These are phyloP conservation scores for Paramecium tetraurelia DNA, from an alignment of 73 alveolate genomes.

Conservation along the genomic window DNA sequence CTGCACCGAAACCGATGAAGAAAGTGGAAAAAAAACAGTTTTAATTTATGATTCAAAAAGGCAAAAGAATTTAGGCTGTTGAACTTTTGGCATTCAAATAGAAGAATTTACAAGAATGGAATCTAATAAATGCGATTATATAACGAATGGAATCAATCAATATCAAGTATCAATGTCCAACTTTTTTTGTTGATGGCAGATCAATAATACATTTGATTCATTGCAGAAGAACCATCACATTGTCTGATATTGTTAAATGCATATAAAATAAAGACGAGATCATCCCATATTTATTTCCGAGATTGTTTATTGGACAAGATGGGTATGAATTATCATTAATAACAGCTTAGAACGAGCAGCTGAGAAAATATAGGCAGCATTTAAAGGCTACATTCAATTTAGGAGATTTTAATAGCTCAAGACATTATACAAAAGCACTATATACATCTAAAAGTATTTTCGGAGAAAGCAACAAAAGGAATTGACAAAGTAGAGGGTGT, in stretches of 20 bases:
- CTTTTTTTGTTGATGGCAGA: conserved; percentile 37
- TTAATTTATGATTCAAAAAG: conserved; percentile 11
- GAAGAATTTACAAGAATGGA: not conserved
- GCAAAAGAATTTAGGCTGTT: not conserved
- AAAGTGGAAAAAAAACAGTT: not conserved
- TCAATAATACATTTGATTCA: not conserved
- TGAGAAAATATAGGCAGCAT: not conserved
- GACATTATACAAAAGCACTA: not conserved
- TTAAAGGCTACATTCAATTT: not conserved
- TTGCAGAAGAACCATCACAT: not conserved
- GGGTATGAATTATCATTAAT: conserved; percentile 3
- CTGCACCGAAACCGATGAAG: not conserved
- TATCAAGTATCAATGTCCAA: not conserved
- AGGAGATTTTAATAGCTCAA: not conserved
- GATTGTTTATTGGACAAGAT: conserved; percentile 1
- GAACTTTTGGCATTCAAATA: not conserved
- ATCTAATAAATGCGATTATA: not conserved
- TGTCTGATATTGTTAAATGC: not conserved
- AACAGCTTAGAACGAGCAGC: conserved; percentile 27
- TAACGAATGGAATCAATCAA: not conserved
- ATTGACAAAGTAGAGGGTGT: not conserved
- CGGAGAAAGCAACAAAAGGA: not conserved
- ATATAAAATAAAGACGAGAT: conserved; percentile 24
- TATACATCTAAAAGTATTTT: not conserved
- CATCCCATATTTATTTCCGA: not conserved